phyloP scores from a whole-genome alignment of 2,329 filamentous ascomycete genomes.

The Didymella segeticola region DNA sequence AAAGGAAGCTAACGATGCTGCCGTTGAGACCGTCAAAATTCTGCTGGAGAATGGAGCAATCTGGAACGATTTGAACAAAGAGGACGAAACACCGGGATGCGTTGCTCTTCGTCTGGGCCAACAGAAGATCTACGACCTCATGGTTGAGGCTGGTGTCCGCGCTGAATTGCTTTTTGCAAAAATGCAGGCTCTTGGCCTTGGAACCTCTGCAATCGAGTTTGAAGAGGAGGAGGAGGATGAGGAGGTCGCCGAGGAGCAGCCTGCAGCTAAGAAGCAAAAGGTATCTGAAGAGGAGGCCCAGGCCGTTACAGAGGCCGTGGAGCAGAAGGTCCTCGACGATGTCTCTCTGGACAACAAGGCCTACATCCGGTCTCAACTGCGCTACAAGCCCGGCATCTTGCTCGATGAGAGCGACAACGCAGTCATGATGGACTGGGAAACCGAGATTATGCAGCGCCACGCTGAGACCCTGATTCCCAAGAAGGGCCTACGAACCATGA shows the following conservation, averaged over 20 bases:
- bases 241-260: slow-evolving; percentile 31
- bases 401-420: slow-evolving; percentile 79
- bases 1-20: slow-evolving; percentile 37
- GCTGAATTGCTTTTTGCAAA: slow-evolving; percentile 46
- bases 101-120: slow-evolving; percentile 44
- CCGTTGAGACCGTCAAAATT: slow-evolving; percentile 39
- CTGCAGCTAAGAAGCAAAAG: slow-evolving; percentile 45
- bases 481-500: slow-evolving; percentile 73
- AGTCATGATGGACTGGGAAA: slow-evolving; percentile 95
- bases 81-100: slow-evolving; percentile 49
- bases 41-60: slow-evolving; percentile 48
- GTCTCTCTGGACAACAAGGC: slow-evolving; percentile 51
- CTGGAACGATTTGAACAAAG: slow-evolving; percentile 49
- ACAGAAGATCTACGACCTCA: slow-evolving; percentile 45
- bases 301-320: slow-evolving; percentile 30
- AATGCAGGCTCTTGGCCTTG: slow-evolving; percentile 43
- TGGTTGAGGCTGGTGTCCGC: slow-evolving; percentile 47
- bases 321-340: slow-evolving; percentile 40
- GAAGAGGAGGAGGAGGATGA: slow-evolving; percentile 36
- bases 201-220: slow-evolving; percentile 27
- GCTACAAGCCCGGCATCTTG: slow-evolving; percentile 54
- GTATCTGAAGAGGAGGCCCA: slow-evolving; percentile 37
- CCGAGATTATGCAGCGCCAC: slow-evolving; percentile 80
- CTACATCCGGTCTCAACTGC: slow-evolving; percentile 42
- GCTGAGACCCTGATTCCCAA: slow-evolving; percentile 71